These are phyloP conservation scores for Friedmanniomyces simplex DNA, from an alignment of 495 filamentous ascomycete species.

Conservation along the genomic window DNA sequence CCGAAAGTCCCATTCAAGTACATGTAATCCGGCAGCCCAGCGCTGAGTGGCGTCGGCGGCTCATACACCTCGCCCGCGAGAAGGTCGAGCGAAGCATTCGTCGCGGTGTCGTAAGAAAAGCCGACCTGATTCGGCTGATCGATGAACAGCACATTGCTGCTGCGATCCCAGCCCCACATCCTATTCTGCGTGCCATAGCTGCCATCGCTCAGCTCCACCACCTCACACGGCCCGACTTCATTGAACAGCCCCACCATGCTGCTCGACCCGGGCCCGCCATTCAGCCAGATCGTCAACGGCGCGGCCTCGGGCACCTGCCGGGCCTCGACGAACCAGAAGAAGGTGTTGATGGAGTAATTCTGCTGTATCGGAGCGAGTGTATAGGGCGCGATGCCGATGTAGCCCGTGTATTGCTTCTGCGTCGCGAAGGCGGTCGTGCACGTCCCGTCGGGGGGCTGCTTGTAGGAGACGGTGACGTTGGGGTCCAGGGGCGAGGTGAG, in stretches of 20 bases:
- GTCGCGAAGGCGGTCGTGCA: constrained; percentile 26
- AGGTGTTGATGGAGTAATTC: constrained; percentile 49
- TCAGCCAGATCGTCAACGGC: constrained; percentile 47
- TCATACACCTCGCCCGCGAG: constrained; percentile 19
- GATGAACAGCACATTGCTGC: constrained; percentile 34
- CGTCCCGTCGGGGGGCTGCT: constrained; percentile 40
- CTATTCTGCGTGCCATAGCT: constrained; percentile 29
- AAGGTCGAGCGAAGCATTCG: constrained; percentile 33
- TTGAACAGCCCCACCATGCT: constrained; percentile 35
- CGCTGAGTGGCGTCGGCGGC: constrained; percentile 18
- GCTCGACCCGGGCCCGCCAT: constrained; percentile 47
- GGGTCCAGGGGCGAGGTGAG: constrained; percentile 47
- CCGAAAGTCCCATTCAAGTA: constrained; percentile 55
- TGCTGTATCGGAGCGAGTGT: constrained; percentile 43
- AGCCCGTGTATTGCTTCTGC: constrained; percentile 33
- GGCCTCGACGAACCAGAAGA: constrained; percentile 41
- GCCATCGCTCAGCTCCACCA: constrained; percentile 29
- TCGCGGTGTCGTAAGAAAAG: constrained; percentile 35
- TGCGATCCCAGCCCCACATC: constrained; percentile 33
- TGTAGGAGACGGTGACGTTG: constrained; percentile 52
- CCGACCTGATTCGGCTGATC: constrained; percentile 36
- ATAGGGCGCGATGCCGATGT: constrained; percentile 40
- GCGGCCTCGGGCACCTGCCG: constrained; percentile 32
- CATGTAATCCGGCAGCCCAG: constrained; percentile 32
- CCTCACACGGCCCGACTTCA: constrained; percentile 35